Evolutionary conservation across 305 asterid species (phyloP).

Genomic region (Andrographis paniculata): DNA sequence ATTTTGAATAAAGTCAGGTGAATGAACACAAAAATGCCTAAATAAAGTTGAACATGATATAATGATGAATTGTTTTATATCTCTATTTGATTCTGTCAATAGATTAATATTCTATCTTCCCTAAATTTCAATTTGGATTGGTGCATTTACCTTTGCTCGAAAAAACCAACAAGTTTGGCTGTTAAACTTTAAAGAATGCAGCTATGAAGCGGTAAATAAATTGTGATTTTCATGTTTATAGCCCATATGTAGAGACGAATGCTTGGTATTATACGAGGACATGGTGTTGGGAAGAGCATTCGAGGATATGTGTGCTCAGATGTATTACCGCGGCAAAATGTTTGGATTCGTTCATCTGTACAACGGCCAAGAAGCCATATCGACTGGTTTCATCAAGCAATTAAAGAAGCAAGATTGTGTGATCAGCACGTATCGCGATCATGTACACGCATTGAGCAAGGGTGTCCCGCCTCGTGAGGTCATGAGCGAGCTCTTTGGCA

Average conservation of each 20-base stretch:
- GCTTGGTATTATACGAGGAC: slow-evolving; percentile 73
- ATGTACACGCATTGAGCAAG: slow-evolving; percentile 93
- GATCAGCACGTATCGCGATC: slow-evolving; percentile 93
- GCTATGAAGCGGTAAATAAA: too few species aligned
- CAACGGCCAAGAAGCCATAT: slow-evolving; percentile 97
- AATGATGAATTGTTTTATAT: too few species aligned
- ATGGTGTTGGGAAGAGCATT: slow-evolving; percentile 80
- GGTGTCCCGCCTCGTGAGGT: slow-evolving; percentile 92
- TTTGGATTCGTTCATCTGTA: slow-evolving; percentile 94
- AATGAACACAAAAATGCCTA: too few species aligned
- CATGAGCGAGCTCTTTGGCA: slow-evolving; percentile 97
- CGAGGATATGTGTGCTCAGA: slow-evolving; percentile 99
- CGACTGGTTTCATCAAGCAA: slow-evolving; percentile 90
- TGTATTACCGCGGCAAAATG: slow-evolving; percentile 98
- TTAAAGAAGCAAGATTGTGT: slow-evolving; percentile 75
- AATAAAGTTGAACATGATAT: too few species aligned
- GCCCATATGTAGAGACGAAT: slow-evolving; percentile 89
- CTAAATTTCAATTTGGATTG: too few species aligned
- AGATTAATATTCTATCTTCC: too few species aligned
- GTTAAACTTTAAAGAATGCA: too few species aligned
- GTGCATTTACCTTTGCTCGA: too few species aligned
- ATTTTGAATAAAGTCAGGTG: too few species aligned
- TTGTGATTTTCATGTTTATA: too few species aligned
- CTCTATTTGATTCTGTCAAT: too few species aligned
- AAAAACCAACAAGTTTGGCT: too few species aligned